These are phyloP conservation scores for Mortierella sp. DNA, from an alignment of 371 early-diverging fungal genomes.

Conservation along the genomic window DNA sequence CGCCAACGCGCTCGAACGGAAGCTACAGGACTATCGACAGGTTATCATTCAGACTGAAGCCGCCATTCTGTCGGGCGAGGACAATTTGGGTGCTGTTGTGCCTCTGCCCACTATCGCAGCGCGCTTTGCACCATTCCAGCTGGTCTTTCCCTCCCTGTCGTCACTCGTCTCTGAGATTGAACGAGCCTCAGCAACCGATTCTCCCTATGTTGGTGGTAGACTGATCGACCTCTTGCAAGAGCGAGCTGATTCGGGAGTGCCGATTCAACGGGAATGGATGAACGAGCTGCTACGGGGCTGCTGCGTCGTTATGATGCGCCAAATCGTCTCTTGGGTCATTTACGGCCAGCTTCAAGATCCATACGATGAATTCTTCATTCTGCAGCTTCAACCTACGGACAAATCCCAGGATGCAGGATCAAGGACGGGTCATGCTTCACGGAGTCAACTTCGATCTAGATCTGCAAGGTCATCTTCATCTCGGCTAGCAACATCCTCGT, in stretches of 20 bases:
- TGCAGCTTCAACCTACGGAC: constrained; percentile 4
- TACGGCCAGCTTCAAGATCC: constrained; percentile 76
- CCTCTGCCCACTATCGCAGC: constrained; percentile 38
- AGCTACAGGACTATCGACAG: constrained; percentile 64
- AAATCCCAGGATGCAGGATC: background rate
- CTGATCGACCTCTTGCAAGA: constrained; percentile 69
- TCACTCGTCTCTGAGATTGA: constrained; percentile 25
- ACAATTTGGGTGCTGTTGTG: constrained; percentile 43
- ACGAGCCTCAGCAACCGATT: constrained; percentile 6
- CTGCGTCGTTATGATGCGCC: constrained; percentile 71
- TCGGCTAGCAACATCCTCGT: constrained; percentile 1
- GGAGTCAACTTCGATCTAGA: background rate
- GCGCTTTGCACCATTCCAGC: constrained; percentile 42
- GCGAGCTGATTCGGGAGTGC: constrained; percentile 67
- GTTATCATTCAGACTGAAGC: constrained; percentile 68
- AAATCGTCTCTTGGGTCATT: constrained; percentile 79
- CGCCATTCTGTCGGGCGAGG: constrained; percentile 47
- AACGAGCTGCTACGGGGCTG: constrained; percentile 63
- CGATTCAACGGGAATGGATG: constrained; percentile 62
- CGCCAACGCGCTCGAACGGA: constrained; percentile 60
- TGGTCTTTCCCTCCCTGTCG: constrained; percentile 45
- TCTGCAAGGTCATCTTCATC: background rate
- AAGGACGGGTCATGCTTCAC: background rate
- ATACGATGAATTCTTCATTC: constrained; percentile 77
- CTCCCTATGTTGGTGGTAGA: constrained; percentile 60